A percentile compares a stretch with the other conserved stretches of the same genome.
These are phyloP conservation scores for Phytophthora foliorum DNA, from an alignment of 352 stramenopile genomes.

Conservation along the genomic window DNA sequence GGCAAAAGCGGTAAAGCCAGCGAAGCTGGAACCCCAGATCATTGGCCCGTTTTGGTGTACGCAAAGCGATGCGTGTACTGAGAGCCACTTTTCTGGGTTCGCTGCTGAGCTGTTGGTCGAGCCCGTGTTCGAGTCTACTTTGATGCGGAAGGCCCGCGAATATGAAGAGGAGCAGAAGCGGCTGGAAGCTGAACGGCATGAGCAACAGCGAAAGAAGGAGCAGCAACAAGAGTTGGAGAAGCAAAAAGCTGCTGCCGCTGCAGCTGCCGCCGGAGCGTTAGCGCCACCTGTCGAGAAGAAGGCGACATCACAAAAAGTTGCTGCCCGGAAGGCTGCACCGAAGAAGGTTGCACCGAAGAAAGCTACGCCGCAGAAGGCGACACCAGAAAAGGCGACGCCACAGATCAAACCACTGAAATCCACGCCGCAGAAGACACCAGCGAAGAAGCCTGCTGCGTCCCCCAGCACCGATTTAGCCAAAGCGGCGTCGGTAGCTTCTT, in stretches of 20 bases:
- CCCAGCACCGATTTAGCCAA: conserved; percentile 1
- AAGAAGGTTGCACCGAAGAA: conserved; percentile 18
- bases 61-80: not conserved
- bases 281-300: not conserved
- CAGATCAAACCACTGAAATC: conserved; percentile 14
- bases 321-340: conserved; percentile 1
- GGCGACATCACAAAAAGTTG: conserved; percentile 10
- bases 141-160: conserved; percentile 59
- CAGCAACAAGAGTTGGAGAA: conserved; percentile 36
- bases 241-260: conserved; percentile 11
- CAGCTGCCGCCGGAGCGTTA: not conserved
- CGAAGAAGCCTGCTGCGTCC: conserved; percentile 4
- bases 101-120: conserved; percentile 42
- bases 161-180: conserved; percentile 53
- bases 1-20: conserved; percentile 71
- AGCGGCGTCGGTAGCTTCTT: conserved; percentile 1
- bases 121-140: conserved; percentile 55
- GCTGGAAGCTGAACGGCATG: conserved; percentile 29
- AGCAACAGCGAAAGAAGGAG: conserved; percentile 43
- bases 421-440: conserved; percentile 17
- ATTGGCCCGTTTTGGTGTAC: conserved; percentile 60
- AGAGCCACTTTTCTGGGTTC: conserved; percentile 32
- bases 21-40: conserved; percentile 74
- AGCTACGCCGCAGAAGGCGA: conserved; percentile 7
- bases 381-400: conserved; percentile 8